Percentiles rank a stretch among this genome's conserved stretches.
Conservation (phyloP, 495 filamentous ascomycete genomes). For the Xylaria curta region DNA sequence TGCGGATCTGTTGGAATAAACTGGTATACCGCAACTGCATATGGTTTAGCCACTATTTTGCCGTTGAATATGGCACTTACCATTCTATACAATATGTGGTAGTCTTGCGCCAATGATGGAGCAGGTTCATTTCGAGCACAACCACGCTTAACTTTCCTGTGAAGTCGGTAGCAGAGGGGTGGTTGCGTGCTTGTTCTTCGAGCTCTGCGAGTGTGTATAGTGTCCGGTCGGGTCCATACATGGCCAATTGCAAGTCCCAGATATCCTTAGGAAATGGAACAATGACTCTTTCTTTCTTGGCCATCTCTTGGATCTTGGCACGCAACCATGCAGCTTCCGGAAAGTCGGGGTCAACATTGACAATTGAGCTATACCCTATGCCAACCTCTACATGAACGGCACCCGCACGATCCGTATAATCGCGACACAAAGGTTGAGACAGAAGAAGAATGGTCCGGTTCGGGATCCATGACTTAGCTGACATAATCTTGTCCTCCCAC, state of each 20-base stretch:
- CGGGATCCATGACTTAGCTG: constrained; percentile 58
- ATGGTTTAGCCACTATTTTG: constrained; percentile 3
- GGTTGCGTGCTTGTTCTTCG: constrained; percentile 59
- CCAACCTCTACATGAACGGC: constrained; percentile 42
- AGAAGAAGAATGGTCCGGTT: constrained; percentile 64
- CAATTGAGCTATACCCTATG: constrained; percentile 52
- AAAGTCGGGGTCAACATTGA: constrained; percentile 66
- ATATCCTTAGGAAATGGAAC: constrained; percentile 57
- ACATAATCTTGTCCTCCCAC: constrained; percentile 57
- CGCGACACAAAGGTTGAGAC: constrained; percentile 55
- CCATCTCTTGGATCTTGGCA: constrained; percentile 54
- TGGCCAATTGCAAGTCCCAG: constrained; percentile 59
- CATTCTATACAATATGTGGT: constrained; percentile 65
- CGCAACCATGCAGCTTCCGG: constrained; percentile 65
- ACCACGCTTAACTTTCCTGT: constrained; percentile 66
- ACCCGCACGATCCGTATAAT: constrained; percentile 32
- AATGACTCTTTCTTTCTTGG: constrained; percentile 60
- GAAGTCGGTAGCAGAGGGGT: constrained; percentile 48
- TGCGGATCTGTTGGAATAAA: constrained; percentile 57
- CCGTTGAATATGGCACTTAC: constrained; percentile 42
- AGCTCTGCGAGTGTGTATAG: constrained; percentile 66
- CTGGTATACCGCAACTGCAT: constrained; percentile 60
- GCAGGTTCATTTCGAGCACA: constrained; percentile 60
- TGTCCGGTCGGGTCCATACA: constrained; percentile 50
- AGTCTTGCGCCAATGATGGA: constrained; percentile 49